phyloP scores from a whole-genome alignment of 202 grass and related monocot species.

The Hordeum pubiflorum region DNA sequence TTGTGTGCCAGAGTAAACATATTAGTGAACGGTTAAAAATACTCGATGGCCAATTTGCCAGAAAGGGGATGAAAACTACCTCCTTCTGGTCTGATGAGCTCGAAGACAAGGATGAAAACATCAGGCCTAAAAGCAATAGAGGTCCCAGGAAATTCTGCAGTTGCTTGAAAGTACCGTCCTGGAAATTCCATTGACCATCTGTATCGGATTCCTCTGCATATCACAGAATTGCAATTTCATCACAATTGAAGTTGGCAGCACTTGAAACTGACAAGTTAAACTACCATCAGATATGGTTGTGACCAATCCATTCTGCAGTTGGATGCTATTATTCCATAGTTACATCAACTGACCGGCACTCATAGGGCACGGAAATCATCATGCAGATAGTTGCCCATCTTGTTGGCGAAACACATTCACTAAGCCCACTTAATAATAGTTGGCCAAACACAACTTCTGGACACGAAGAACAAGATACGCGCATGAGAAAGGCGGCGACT shows the following conservation, averaged over 20 bases:
- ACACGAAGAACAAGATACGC: constrained; percentile 10
- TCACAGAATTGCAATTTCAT: neutral
- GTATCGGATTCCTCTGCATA: constrained; percentile 55
- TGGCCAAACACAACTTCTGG: neutral
- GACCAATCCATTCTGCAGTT: neutral
- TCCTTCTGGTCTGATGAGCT: constrained; percentile 69
- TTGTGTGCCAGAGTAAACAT: neutral
- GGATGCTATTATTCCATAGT: neutral
- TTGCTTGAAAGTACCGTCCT: constrained; percentile 51
- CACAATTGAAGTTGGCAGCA: neutral
- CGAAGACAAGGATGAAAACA: constrained; percentile 56
- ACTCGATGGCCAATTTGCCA: neutral
- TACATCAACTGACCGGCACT: neutral
- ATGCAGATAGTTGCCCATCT: neutral
- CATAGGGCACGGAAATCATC: neutral
- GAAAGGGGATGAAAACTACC: constrained; percentile 39
- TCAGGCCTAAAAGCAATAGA: constrained; percentile 61
- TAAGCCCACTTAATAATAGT: neutral
- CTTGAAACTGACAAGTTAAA: neutral
- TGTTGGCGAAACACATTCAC: neutral
- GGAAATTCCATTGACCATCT: constrained; percentile 58
- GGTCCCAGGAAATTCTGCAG: constrained; percentile 63
- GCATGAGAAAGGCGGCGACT: neutral
- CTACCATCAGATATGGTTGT: neutral
- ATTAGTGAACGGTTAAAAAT: neutral